These are phyloP conservation scores for Claviceps humidiphila DNA, from an alignment of 2,329 filamentous ascomycete species.

Conservation along the genomic window DNA sequence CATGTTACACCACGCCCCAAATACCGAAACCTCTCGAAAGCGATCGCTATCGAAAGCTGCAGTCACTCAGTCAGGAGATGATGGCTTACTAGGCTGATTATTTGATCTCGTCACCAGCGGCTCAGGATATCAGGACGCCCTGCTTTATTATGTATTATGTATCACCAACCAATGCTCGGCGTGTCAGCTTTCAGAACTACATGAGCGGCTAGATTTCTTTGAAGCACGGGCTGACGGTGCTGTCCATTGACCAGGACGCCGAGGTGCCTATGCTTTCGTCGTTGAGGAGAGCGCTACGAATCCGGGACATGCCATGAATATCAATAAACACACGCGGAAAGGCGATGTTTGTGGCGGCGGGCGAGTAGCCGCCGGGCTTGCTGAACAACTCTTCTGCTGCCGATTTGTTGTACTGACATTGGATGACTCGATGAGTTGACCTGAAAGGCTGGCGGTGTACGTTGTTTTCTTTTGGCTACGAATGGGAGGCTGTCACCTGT, in stretches of 20 bases:
- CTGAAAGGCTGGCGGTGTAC: not conserved
- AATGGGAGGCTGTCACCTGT: no score
- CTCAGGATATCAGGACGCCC: not conserved
- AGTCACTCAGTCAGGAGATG: no score
- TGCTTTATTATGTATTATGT: not conserved
- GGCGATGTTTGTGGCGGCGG: not conserved
- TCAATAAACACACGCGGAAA: not conserved
- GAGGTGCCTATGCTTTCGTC: not conserved
- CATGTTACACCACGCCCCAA: no score
- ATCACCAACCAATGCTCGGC: not conserved
- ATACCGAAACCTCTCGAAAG: no score
- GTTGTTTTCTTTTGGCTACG: no score
- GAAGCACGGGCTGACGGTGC: no score
- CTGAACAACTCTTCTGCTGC: not conserved
- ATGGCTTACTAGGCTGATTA: no score
- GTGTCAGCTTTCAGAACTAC: not conserved
- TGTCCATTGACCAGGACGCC: not conserved
- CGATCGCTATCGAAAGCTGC: no score
- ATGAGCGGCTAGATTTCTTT: not conserved
- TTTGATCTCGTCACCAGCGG: not conserved
- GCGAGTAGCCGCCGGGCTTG: not conserved
- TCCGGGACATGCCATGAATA: not conserved
- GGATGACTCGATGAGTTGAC: not conserved
- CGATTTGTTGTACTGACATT: not conserved
- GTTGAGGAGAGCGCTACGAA: not conserved